A percentile compares a stretch with the other conserved stretches of the same genome.
Evolutionary conservation across 2,329 filamentous ascomycete genomes (phyloP).

Genomic region (Mycosphaerella sp.): DNA sequence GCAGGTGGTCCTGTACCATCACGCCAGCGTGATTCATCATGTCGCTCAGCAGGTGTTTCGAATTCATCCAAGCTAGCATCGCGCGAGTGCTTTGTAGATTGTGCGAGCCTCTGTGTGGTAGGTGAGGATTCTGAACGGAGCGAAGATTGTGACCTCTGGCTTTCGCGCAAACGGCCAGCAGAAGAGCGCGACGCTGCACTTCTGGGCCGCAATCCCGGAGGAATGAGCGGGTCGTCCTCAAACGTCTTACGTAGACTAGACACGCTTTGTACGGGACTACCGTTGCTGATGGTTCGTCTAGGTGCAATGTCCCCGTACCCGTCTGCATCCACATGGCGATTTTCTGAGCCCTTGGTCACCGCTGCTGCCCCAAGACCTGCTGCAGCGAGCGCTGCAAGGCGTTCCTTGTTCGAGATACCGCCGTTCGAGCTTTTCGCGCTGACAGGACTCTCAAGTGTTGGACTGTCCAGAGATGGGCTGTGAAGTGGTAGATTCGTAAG

Average conservation of each 20-base stretch:
- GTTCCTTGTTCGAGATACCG: slow-evolving; percentile 37
- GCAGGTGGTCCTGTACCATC: slow-evolving; percentile 32
- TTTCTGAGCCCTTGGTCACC: slow-evolving; percentile 61
- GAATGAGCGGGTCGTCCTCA: slow-evolving; percentile 45
- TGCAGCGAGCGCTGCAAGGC: slow-evolving; percentile 34
- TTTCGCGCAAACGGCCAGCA: slow-evolving; percentile 51
- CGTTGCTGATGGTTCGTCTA: slow-evolving; percentile 22
- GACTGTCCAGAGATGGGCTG: slow-evolving; percentile 32
- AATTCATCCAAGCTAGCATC: slow-evolving; percentile 42
- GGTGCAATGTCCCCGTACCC: slow-evolving; percentile 26
- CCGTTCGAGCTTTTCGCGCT: slow-evolving; percentile 27
- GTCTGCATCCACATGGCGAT: slow-evolving; percentile 41
- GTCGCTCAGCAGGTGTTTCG: slow-evolving; percentile 30
- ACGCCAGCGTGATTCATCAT: slow-evolving; percentile 45
- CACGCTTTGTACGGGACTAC: slow-evolving; percentile 84
- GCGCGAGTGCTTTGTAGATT: slow-evolving; percentile 48
- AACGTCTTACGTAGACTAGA: slow-evolving; percentile 59
- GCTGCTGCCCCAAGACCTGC: slow-evolving; percentile 36
- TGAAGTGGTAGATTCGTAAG: slow-evolving; percentile 42
- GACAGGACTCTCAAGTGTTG: slow-evolving; percentile 33
- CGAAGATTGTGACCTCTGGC: slow-evolving; percentile 51
- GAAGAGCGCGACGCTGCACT: slow-evolving; percentile 49
- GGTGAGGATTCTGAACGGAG: slow-evolving; percentile 54
- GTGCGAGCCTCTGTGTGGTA: slow-evolving; percentile 50
- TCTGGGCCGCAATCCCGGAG: slow-evolving; percentile 30